These are phyloP conservation scores for Beauveria sp. DNA, from an alignment of 2,329 filamentous ascomycete genomes.

Conservation along the genomic window DNA sequence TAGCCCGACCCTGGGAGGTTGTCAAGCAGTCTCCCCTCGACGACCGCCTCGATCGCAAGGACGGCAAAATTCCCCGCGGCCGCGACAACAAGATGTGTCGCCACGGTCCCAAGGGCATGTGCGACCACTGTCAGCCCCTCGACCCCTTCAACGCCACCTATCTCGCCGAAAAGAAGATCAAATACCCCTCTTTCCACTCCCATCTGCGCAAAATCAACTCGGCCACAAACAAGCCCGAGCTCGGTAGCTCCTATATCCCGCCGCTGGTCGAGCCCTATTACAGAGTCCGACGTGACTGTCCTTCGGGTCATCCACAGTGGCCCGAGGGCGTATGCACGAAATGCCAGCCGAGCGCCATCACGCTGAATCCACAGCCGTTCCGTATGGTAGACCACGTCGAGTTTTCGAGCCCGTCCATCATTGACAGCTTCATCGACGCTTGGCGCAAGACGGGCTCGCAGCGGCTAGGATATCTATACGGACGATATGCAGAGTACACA, in stretches of 20 bases:
- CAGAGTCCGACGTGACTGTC: constrained; percentile 80
- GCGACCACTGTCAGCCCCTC: constrained; percentile 95
- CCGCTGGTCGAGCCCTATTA: constrained; percentile 90
- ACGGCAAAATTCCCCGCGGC: constrained; percentile 79
- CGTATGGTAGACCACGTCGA: constrained; percentile 98
- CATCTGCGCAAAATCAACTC: constrained; percentile 92
- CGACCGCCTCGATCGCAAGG: constrained; percentile 73
- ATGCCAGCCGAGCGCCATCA: constrained; percentile 95
- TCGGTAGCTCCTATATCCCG: constrained; percentile 90
- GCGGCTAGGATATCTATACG: constrained; percentile 83
- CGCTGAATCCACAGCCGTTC: constrained; percentile 84
- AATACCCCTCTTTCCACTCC: constrained; percentile 93
- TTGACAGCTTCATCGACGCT: constrained; percentile 84
- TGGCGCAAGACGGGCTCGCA: constrained; percentile 84
- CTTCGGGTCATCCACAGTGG: constrained; percentile 87
- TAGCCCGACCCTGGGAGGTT: constrained; percentile 63
- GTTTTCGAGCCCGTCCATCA: constrained; percentile 75
- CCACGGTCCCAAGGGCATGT: constrained; percentile 96
- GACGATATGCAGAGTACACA: constrained; percentile 80
- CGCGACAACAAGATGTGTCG: constrained; percentile 90
- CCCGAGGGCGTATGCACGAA: constrained; percentile 97
- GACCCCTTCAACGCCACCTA: constrained; percentile 90
- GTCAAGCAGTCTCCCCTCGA: constrained; percentile 84
- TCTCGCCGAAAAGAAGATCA: constrained; percentile 93
- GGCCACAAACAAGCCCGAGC: constrained; percentile 91